Conservation (phyloP, 1,139 yeast genomes). For the Barnettozyma hawaiiensis region DNA sequence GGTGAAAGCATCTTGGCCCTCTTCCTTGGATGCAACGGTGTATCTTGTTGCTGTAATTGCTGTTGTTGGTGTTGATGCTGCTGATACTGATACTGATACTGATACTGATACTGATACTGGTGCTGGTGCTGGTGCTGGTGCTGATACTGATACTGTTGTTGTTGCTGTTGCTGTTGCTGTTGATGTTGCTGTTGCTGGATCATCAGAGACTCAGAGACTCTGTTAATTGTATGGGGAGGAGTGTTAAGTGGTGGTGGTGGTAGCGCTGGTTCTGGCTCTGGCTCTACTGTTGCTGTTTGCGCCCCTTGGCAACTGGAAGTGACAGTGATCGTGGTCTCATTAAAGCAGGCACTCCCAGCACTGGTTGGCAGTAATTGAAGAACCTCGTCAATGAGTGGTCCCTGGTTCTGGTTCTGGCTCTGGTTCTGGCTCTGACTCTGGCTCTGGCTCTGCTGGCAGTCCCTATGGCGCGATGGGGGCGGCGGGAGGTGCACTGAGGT, state of each 20-base stretch:
- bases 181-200: not conserved
- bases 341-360: not conserved
- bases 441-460: conserved; percentile 1
- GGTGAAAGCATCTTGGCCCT: conserved; percentile 22
- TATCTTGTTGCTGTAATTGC: conserved; percentile 13
- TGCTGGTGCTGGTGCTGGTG: no score
- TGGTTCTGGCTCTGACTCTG: not conserved
- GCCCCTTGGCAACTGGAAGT: not conserved
- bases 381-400: not conserved
- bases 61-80: not conserved
- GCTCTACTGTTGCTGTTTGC: no score
- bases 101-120: no score
- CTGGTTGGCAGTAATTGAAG: conserved; percentile 1
- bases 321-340: not conserved
- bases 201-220: conserved; percentile 6
- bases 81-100: no score
- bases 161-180: conserved; percentile 8
- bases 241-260: conserved; percentile 15
- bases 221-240: conserved; percentile 26
- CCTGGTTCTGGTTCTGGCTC: not conserved
- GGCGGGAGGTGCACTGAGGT: conserved; percentile 41
- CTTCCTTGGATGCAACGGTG: conserved; percentile 20
- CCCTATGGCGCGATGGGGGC: conserved; percentile 30
- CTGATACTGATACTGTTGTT: no score
- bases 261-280: no score